A percentile compares a stretch with the other conserved stretches of the same genome.
These are phyloP conservation scores for Salvia splendens DNA, from an alignment of 257 asterid species.

Conservation along the genomic window DNA sequence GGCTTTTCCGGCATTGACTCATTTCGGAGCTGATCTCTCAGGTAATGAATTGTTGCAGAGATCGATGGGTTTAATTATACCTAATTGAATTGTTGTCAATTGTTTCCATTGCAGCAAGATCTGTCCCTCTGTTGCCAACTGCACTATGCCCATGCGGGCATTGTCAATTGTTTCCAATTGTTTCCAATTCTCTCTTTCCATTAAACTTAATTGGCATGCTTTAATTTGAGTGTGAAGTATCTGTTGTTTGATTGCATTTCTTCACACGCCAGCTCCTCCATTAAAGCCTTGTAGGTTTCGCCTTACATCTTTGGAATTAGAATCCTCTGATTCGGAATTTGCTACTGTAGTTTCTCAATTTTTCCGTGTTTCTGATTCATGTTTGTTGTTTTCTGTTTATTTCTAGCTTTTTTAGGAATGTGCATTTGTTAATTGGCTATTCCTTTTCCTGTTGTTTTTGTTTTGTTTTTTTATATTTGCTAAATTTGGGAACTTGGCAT, in stretches of 20 bases:
- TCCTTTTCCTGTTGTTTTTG: conserved; percentile 24
- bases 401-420: conserved; percentile 27
- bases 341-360: conserved; percentile 24
- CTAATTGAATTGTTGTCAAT: conserved; percentile 26
- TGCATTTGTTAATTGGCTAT: conserved; percentile 32
- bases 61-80: conserved; percentile 51
- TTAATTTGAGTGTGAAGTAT: conserved; percentile 34
- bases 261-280: conserved; percentile 41
- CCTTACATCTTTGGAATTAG: conserved; percentile 44
- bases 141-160: no score
- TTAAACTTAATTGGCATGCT: conserved; percentile 31
- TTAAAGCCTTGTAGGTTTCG: conserved; percentile 38
- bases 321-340: conserved; percentile 43
- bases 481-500: conserved; percentile 34
- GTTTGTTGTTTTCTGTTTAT: conserved; percentile 22
- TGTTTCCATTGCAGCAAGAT: no score
- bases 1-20: conserved; percentile 70
- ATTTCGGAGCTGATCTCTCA: conserved; percentile 36
- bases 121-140: no score
- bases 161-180: no score
- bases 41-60: conserved; percentile 39
- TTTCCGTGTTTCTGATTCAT: conserved; percentile 25
- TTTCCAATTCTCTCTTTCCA: background rate
- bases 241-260: conserved; percentile 45
- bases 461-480: conserved; percentile 12